phyloP scores from a whole-genome alignment of 208 protist genomes.

The Trypanosoma brucei region DNA sequence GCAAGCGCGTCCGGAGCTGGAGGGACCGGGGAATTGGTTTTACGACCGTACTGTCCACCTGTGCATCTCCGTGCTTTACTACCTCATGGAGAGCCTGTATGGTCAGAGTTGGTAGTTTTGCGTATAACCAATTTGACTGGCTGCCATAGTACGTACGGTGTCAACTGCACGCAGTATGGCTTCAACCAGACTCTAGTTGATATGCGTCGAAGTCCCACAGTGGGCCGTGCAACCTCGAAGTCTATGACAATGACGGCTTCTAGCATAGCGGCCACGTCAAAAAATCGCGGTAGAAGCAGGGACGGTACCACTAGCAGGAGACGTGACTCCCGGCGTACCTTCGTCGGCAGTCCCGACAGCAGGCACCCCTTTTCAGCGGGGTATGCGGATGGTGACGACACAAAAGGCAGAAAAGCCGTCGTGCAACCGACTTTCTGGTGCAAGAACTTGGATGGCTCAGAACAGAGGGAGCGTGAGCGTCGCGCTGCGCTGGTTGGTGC shows the following conservation, averaged over 20 bases:
- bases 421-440: slow-evolving; percentile 60
- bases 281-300: not conserved
- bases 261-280: not conserved
- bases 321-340: not conserved
- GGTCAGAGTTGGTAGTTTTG: slow-evolving; percentile 31
- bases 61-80: slow-evolving; percentile 36
- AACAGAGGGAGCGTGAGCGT: slow-evolving; percentile 40
- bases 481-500: slow-evolving; percentile 48
- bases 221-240: slow-evolving; percentile 1
- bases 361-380: not conserved
- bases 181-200: slow-evolving; percentile 8
- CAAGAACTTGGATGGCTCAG: slow-evolving; percentile 48
- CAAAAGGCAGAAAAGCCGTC: not conserved
- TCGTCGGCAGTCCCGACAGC: not conserved
- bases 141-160: slow-evolving; percentile 47
- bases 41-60: slow-evolving; percentile 44
- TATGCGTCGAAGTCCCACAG: not conserved
- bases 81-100: slow-evolving; percentile 53
- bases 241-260: not conserved
- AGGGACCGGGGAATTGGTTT: not conserved
- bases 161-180: slow-evolving; percentile 30
- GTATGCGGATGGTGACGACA: not conserved
- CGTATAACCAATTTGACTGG: slow-evolving; percentile 56
- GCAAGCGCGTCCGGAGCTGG: not conserved
- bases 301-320: too few relatives aligned